Conservation (phyloP, 2,329 filamentous ascomycete species). For the Hymenotorrendiella dingleyae region DNA sequence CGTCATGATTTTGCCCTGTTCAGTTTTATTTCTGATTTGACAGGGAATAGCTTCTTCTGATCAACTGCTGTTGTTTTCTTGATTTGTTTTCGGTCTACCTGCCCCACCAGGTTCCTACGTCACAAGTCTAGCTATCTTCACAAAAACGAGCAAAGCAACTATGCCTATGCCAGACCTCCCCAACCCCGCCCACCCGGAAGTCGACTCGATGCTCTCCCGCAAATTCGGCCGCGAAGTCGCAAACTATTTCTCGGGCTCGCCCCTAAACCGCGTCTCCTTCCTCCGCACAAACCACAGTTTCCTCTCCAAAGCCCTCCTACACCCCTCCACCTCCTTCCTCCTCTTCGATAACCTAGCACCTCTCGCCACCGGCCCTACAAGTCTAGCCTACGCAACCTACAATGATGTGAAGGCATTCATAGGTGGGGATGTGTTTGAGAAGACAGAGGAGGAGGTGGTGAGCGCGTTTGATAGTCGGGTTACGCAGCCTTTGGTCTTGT, state of each 20-base stretch:
- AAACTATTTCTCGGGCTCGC: slow-evolving; percentile 79
- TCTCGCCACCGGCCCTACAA: slow-evolving; percentile 53
- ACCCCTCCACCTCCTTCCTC: slow-evolving; percentile 65
- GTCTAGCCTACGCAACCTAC: slow-evolving; percentile 63
- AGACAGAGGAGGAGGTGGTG: slow-evolving; percentile 66
- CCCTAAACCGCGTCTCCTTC: slow-evolving; percentile 75
- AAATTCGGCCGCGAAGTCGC: slow-evolving; percentile 75
- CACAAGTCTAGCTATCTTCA: no score
- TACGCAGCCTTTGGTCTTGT: slow-evolving; percentile 67
- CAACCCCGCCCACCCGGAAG: slow-evolving; percentile 25
- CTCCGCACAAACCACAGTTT: slow-evolving; percentile 67
- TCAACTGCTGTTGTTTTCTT: no score
- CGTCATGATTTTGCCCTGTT: no score
- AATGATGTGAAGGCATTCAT: slow-evolving; percentile 66
- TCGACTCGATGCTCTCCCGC: slow-evolving; percentile 56
- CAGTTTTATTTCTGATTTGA: no score
- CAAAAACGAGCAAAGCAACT: no score
- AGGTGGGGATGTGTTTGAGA: slow-evolving; percentile 63
- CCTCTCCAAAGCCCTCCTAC: slow-evolving; percentile 59
- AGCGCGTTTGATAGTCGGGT: slow-evolving; percentile 66
- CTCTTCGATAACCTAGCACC: slow-evolving; percentile 75
- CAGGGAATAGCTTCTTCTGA: no score
- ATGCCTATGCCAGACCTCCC: slow-evolving; percentile 31
- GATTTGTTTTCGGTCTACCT: no score
- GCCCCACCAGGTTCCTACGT: no score